phyloP scores from a whole-genome alignment of 2,329 filamentous ascomycete genomes.

The Aspergillus terreus region DNA sequence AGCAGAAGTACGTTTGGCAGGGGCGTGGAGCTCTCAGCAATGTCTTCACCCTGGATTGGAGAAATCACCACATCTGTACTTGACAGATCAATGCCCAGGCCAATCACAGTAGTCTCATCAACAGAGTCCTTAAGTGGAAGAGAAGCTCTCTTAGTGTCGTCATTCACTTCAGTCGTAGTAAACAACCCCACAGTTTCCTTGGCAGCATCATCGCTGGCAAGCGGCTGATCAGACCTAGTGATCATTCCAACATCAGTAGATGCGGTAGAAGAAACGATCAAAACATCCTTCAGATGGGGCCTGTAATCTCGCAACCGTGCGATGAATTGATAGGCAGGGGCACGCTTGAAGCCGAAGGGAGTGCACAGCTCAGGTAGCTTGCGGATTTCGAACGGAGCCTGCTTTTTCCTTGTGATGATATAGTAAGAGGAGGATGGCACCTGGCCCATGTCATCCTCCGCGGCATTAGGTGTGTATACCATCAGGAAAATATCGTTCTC shows the following conservation, averaged over 20 bases:
- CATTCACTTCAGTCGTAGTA: conserved; percentile 55
- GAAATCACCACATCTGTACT: conserved; percentile 71
- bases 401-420: conserved; percentile 66
- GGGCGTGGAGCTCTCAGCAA: conserved; percentile 73
- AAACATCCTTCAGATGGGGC: conserved; percentile 73
- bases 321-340: conserved; percentile 72
- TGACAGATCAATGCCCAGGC: conserved; percentile 79
- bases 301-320: conserved; percentile 74
- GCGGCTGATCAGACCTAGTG: conserved; percentile 65
- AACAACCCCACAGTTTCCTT: conserved; percentile 65
- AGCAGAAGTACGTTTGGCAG: conserved; percentile 80
- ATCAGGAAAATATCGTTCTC: conserved; percentile 81
- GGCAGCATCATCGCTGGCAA: conserved; percentile 59
- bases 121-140: conserved; percentile 65
- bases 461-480: conserved; percentile 65
- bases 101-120: conserved; percentile 73
- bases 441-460: conserved; percentile 50
- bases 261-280: conserved; percentile 78
- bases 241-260: conserved; percentile 76
- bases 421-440: conserved; percentile 69
- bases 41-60: conserved; percentile 73
- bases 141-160: conserved; percentile 72
- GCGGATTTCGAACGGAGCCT: conserved; percentile 64
- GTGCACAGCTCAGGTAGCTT: conserved; percentile 71
- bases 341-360: conserved; percentile 63